Evolutionary conservation across 2,329 filamentous ascomycete species (phyloP), one percentile per base, ranked within the genome.

Genomic region (Aspergillus aculeatus): DNA sequence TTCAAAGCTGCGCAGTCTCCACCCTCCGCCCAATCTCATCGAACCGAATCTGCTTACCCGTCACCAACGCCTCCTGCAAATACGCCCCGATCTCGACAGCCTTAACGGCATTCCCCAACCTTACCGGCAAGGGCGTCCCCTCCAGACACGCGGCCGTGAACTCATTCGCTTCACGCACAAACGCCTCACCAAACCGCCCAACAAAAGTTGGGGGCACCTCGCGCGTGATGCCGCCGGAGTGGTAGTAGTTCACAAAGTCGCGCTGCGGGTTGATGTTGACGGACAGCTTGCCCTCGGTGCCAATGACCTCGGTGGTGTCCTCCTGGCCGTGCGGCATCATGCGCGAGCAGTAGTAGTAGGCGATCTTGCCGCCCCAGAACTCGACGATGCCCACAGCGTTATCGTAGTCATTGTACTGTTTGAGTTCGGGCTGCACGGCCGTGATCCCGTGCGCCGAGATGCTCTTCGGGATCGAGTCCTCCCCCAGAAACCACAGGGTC

Each of bases 271-370:
- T 82, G 6, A 78, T 80, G 67, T 89, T 89, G 62, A 89, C 78
- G 0, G 80, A 75, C 5, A 89, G 68, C 71, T 89, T 89, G 47
- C 87, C 86, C 64, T 83, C 80, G 2, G 86, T 89, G 24, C 86
- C 87, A 59, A 88, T 85, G 64, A 89, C 83, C 74, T 89, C 86
- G 0, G 86, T 88, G 62, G 81, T 83, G 68, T 89, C 86, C 63
- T 88, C 82, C 71, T 89, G 86, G 1, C 87, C 86, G 0, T 83
- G 82, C 0, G 85, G 82, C 83, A 89, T 89, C 83, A 88, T 89
- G 12, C 86, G 79, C 2, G 79, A 83, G 57, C 78, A 81, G 73
- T 86, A 89, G 60, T 87, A 82, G 69, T 88, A 85, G 3, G 85
- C 86, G 50, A 89, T 84, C 69, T 84, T 83, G 47, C 83, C 85